Percentiles rank a stretch among this genome's conserved stretches.
Conservation (phyloP, 1,139 yeast genomes). For the Ogataea hybrid region DNA sequence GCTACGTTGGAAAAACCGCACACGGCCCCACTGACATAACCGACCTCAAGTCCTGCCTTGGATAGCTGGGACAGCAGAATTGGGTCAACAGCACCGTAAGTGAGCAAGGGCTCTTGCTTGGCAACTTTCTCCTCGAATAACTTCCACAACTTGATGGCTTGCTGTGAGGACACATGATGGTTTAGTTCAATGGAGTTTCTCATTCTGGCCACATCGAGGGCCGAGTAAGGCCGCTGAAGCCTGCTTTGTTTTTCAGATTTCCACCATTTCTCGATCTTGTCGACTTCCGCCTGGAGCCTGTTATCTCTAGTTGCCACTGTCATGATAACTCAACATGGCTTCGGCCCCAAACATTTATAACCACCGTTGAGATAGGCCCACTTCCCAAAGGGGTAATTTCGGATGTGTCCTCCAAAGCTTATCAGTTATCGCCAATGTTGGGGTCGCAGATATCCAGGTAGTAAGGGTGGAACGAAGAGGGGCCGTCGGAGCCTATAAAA, state of each 20-base stretch:
- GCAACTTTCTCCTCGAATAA: slow-evolving; percentile 42
- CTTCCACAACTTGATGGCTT: slow-evolving; percentile 50
- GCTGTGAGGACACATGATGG: slow-evolving; percentile 54
- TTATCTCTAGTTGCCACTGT: slow-evolving; percentile 9
- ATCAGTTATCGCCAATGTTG: neutral
- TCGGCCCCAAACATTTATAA: neutral
- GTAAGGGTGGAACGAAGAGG: neutral
- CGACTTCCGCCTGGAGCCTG: slow-evolving; percentile 13
- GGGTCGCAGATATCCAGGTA: neutral
- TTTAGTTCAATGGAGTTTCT: slow-evolving; percentile 49
- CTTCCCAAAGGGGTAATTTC: slow-evolving; percentile 2
- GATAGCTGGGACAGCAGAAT: slow-evolving; percentile 59
- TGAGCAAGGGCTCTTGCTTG: slow-evolving; percentile 49
- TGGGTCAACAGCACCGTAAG: slow-evolving; percentile 63
- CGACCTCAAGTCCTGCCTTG: slow-evolving; percentile 45
- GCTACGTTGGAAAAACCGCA: slow-evolving; percentile 54
- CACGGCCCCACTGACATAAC: slow-evolving; percentile 64
- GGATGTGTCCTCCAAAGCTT: neutral
- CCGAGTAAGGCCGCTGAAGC: slow-evolving; percentile 50
- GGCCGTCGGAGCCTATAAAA: neutral
- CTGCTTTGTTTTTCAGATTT: slow-evolving; percentile 45
- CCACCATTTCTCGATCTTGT: slow-evolving; percentile 51
- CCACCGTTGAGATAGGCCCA: neutral
- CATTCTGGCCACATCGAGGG: slow-evolving; percentile 51
- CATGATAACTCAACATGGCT: slow-evolving; percentile 3